Base-by-base conservation (phyloP, 2,329 filamentous ascomycete species). In the Alternaria sp. region DNA sequence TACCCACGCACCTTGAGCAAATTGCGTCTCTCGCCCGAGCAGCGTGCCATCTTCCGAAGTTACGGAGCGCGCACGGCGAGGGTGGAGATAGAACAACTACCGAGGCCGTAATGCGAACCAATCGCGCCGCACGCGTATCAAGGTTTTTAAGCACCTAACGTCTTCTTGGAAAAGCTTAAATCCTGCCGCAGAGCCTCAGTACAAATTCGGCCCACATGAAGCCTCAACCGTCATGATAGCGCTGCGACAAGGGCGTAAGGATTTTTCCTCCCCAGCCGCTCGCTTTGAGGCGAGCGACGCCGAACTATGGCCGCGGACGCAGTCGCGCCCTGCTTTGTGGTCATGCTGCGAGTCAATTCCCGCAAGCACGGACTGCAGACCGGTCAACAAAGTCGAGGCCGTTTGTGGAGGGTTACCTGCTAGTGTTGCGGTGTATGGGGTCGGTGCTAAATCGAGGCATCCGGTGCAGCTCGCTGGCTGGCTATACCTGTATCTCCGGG, bases 181-280 rank as follows among this genome's bases (percentile, higher is more conserved):
- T 59, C 60, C 23, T 62, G 10, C 55, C 60, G 60, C 55, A 62
- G 60, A 62, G 56, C 60, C 60, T 52, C 59, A 44, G 52, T 40
- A 49, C 47, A 55, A 40, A 32, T 28, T 12, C 17, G 61, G 28
- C 52, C 63, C 63, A 63, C 63, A 49, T 54, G 60, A 45, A 57
- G 56, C 57, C 52, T 63, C 63, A 63, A 63, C 60, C 56, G 25
- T 15, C 32, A 47, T 40, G 12, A 64, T 70, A 68, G 66, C 64
- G 66, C 47, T 51, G 46, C 59, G 23, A 32, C 53, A 56, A 51
- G 59, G 55, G 36, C 36, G 36, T 57, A 57, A 59, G 49, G 44
- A 47, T 53, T 60, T 66, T 65, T 65, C 57, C 54, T 52, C 64
- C 57, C 62, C 65, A 66, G 60, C 64, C 67, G 61, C 65, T 58